Conservation (phyloP, 2,329 filamentous ascomycete genomes). For the Ophiocordyceps australis region DNA sequence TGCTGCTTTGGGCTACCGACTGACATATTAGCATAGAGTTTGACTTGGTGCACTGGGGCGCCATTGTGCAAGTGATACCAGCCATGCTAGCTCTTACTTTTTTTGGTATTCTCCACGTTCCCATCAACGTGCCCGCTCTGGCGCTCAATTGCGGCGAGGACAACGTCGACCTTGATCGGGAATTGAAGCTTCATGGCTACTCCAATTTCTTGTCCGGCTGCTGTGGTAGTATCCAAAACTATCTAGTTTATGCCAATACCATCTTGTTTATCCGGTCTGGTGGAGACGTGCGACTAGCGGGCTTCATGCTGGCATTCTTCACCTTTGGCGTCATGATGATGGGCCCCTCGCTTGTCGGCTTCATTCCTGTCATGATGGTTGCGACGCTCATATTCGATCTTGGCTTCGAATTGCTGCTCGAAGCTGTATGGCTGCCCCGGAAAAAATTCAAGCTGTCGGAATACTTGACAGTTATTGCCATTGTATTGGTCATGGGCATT, state of each 20-base stretch:
- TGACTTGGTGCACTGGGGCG: constrained; percentile 62
- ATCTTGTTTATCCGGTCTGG: constrained; percentile 92
- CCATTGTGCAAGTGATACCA: constrained; percentile 67
- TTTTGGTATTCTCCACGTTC: constrained; percentile 91
- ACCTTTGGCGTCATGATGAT: constrained; percentile 72
- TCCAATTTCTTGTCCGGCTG: constrained; percentile 84
- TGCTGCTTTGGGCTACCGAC: too few relatives aligned
- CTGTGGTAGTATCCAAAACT: constrained; percentile 84
- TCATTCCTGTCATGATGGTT: constrained; percentile 92
- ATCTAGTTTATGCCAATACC: constrained; percentile 93
- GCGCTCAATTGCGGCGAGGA: constrained; percentile 85
- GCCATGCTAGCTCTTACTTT: constrained; percentile 96
- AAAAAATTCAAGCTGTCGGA: constrained; percentile 76
- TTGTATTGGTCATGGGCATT: constrained; percentile 88
- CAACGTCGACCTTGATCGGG: constrained; percentile 76
- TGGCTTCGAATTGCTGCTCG: constrained; percentile 77
- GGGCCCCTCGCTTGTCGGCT: constrained; percentile 78
- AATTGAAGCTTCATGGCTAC: constrained; percentile 80
- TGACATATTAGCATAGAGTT: constrained; percentile 44
- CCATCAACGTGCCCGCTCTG: constrained; percentile 91
- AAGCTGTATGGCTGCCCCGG: constrained; percentile 76
- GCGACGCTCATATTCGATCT: constrained; percentile 89
- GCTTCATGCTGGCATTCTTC: constrained; percentile 62
- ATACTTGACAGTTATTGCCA: constrained; percentile 75
- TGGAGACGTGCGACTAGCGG: constrained; percentile 71